Evolutionary conservation across 345 rosid genomes (phyloP).

Genomic region (Brassica cretica): DNA sequence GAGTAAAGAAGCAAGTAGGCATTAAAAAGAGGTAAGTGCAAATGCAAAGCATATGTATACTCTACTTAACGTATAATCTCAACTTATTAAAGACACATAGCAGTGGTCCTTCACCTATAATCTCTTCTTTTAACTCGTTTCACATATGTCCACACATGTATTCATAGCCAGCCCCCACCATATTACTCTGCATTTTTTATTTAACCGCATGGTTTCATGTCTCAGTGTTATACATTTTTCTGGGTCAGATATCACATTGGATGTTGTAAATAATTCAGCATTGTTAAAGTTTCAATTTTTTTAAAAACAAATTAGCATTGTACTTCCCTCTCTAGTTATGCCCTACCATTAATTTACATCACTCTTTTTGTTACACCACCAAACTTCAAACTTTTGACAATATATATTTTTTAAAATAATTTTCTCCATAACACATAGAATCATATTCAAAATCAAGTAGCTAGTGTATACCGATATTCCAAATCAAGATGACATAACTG

Average conservation of each 20-base stretch:
- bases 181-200: background rate
- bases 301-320: background rate
- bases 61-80: constrained; percentile 12
- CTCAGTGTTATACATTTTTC: background rate
- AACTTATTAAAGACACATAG: constrained; percentile 2
- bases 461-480: background rate
- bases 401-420: background rate
- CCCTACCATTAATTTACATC: background rate
- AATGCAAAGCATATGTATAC: constrained; percentile 23
- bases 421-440: background rate
- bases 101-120: constrained; percentile 38
- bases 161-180: constrained; percentile 8
- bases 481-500: background rate
- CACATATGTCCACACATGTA: constrained; percentile 26
- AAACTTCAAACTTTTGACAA: background rate
- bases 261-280: background rate
- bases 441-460: background rate
- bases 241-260: background rate
- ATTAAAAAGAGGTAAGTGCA: constrained; percentile 29
- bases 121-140: constrained; percentile 30
- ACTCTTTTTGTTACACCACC: background rate
- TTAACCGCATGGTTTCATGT: background rate
- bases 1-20: constrained; percentile 25
- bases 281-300: background rate
- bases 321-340: background rate